These are phyloP conservation scores for Trichoderma sp. DNA, from an alignment of 2,329 filamentous ascomycete species.

Conservation along the genomic window DNA sequence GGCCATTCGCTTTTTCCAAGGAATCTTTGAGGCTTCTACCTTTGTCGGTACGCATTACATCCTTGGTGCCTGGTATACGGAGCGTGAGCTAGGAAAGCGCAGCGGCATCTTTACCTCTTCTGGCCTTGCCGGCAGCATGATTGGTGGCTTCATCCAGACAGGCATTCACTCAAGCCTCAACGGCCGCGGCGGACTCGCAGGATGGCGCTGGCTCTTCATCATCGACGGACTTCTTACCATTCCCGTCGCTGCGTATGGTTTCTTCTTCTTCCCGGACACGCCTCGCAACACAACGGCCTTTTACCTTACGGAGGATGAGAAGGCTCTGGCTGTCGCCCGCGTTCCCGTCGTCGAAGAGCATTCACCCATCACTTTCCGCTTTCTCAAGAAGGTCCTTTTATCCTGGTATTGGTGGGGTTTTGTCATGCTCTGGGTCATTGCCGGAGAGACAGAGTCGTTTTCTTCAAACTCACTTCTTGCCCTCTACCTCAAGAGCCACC, in stretches of 20 bases:
- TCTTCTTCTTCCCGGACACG: constrained; percentile 43
- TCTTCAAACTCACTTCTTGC: constrained; percentile 61
- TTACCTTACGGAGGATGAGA: constrained; percentile 49
- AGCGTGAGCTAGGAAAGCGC: constrained; percentile 61
- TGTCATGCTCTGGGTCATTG: constrained; percentile 67
- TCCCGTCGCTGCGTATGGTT: constrained; percentile 38
- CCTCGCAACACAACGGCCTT: constrained; percentile 49
- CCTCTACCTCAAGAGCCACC: constrained; percentile 53
- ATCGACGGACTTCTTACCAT: constrained; percentile 60
- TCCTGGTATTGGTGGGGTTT: constrained; percentile 70
- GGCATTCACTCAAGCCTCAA: constrained; percentile 55
- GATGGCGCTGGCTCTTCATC: constrained; percentile 72
- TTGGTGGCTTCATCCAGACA: constrained; percentile 59
- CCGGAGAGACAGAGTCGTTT: constrained; percentile 71
- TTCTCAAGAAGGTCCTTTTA: constrained; percentile 56
- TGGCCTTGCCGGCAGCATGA: constrained; percentile 56
- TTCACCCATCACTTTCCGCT: constrained; percentile 49
- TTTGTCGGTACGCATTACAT: constrained; percentile 47
- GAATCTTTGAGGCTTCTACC: constrained; percentile 41
- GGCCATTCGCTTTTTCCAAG: constrained; percentile 44
- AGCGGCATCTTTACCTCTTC: constrained; percentile 64
- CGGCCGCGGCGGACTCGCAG: constrained; percentile 55
- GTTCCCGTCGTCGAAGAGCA: constrained; percentile 42
- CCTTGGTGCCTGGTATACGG: constrained; percentile 59
- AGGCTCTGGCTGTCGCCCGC: constrained; percentile 44